phyloP scores from a whole-genome alignment of 768 basidiomycete genomes.

The Suillus subaureus region DNA sequence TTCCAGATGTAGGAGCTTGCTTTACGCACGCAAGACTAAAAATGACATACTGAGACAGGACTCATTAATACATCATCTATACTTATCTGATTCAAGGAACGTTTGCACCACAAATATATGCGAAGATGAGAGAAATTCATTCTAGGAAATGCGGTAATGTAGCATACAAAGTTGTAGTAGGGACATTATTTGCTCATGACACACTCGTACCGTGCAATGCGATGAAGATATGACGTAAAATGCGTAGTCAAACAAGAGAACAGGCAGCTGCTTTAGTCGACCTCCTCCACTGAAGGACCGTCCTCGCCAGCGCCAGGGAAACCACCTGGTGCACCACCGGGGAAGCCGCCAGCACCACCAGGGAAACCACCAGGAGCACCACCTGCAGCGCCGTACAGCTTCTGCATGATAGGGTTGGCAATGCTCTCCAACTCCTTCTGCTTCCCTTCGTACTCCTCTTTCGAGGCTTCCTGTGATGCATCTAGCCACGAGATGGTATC shows the following conservation, averaged over 20 bases:
- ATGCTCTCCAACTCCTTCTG: conserved; percentile 91
- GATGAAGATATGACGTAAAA: conserved; percentile 23
- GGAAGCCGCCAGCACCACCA: conserved; percentile 53
- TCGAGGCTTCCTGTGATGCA: conserved; percentile 83
- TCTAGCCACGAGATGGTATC: conserved; percentile 89
- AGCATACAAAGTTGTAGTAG: conserved; percentile 30
- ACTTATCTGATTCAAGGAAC: not conserved
- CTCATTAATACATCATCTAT: not conserved
- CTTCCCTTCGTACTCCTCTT: conserved; percentile 91
- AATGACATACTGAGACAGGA: not conserved
- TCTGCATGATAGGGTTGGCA: conserved; percentile 76
- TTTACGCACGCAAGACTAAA: not conserved
- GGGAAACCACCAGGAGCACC: conserved; percentile 59
- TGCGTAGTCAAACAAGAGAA: conserved; percentile 15
- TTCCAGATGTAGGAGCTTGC: not conserved
- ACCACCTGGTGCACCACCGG: conserved; percentile 29
- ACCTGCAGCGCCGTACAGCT: conserved; percentile 65
- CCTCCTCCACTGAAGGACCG: conserved; percentile 91
- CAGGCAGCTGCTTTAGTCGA: conserved; percentile 55
- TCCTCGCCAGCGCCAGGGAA: conserved; percentile 67
- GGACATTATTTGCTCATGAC: conserved; percentile 32
- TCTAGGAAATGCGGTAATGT: conserved; percentile 32
- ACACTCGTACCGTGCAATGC: conserved; percentile 34
- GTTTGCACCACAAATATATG: not conserved
- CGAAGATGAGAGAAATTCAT: conserved; percentile 14